A percentile compares a stretch with the other conserved stretches of the same genome.
Conservation (phyloP, 208 protist genomes). For the Blechomonas ayalai region DNA sequence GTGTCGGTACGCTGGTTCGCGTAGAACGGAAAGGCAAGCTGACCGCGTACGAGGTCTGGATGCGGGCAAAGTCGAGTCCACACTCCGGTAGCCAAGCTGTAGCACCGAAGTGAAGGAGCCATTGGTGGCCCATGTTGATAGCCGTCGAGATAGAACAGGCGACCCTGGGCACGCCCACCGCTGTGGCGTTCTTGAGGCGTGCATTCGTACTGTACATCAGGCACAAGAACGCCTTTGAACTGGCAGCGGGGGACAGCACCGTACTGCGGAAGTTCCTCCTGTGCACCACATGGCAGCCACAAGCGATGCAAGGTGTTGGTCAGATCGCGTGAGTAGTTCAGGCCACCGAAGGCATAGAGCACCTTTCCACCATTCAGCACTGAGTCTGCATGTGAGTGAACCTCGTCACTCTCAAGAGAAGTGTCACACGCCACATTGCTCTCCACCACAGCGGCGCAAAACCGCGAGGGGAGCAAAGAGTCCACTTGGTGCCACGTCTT, state of each 20-base stretch:
- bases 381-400: neutral
- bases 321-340: conserved; percentile 22
- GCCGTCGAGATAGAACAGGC: conserved; percentile 51
- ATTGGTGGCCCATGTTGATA: conserved; percentile 34
- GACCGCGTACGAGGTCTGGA: conserved; percentile 33
- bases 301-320: conserved; percentile 32
- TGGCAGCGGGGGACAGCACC: conserved; percentile 31
- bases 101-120: conserved; percentile 27
- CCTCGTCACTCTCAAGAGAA: neutral
- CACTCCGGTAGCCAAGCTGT: conserved; percentile 24
- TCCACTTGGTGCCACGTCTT: conserved; percentile 25
- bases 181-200: conserved; percentile 10
- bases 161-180: conserved; percentile 9
- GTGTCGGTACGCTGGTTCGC: no score
- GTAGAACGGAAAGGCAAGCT: conserved; percentile 23
- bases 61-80: conserved; percentile 35
- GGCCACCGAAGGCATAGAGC: conserved; percentile 42
- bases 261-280: conserved; percentile 38
- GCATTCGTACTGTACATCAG: conserved; percentile 28
- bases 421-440: conserved; percentile 19
- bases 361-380: neutral
- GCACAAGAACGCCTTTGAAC: conserved; percentile 40
- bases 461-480: conserved; percentile 27
- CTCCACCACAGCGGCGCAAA: conserved; percentile 29
- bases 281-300: conserved; percentile 24